Evolutionary conservation across 768 basidiomycete genomes (phyloP).

Genomic region (Lentinula lateritia): DNA sequence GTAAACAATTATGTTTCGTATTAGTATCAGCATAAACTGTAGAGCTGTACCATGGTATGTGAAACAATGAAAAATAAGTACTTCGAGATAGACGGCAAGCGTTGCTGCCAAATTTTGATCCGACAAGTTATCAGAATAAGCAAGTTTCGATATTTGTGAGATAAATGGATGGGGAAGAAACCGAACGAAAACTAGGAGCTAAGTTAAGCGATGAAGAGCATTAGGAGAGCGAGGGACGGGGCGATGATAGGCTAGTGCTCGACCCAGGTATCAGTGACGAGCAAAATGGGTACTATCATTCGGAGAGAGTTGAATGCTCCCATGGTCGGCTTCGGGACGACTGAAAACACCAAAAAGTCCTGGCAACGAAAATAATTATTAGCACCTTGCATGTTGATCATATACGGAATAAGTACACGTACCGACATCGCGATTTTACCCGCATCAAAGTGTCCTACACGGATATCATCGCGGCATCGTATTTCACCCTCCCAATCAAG

Average conservation of each 20-base stretch:
- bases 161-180: not conserved
- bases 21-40: not conserved
- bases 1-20: not conserved
- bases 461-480: not conserved
- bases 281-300: not conserved
- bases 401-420: not conserved
- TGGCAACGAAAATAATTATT: not conserved
- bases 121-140: not conserved
- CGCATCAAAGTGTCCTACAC: constrained; percentile 4
- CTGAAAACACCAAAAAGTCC: constrained; percentile 2
- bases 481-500: constrained; percentile 6
- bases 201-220: not conserved
- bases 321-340: not conserved
- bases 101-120: too few relatives aligned
- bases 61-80: not conserved
- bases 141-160: not conserved
- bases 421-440: not conserved
- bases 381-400: not conserved
- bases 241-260: not conserved
- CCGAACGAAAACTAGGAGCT: not conserved
- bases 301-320: not conserved
- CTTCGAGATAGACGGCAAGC: too few relatives aligned
- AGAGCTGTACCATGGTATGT: not conserved
- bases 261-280: constrained; percentile 7
- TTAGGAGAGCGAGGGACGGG: not conserved